Percentiles rank a stretch among this genome's conserved stretches.
These are phyloP conservation scores for Microbotryum silenes-acaulis DNA, from an alignment of 1,284 basidiomycete genomes.

Conservation along the genomic window DNA sequence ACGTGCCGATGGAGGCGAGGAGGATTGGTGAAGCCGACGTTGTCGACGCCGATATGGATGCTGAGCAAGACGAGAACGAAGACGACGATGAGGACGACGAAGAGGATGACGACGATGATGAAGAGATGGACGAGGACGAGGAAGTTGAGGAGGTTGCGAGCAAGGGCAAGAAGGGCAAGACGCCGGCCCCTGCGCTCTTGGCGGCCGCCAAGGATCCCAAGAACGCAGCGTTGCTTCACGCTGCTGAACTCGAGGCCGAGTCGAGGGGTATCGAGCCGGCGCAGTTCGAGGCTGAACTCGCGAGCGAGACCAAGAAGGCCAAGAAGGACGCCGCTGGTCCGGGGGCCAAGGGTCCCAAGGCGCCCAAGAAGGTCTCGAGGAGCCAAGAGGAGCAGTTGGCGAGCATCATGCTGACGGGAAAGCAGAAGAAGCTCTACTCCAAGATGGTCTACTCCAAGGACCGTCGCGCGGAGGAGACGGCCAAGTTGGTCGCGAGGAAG, in stretches of 20 bases:
- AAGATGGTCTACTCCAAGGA: slow-evolving; percentile 85
- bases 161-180: slow-evolving; percentile 10
- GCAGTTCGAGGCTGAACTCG: slow-evolving; percentile 68
- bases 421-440: slow-evolving; percentile 89
- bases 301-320: slow-evolving; percentile 48
- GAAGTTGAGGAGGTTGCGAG: slow-evolving; percentile 12
- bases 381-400: slow-evolving; percentile 78
- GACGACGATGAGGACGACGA: slow-evolving; percentile 40
- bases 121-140: slow-evolving; percentile 38
- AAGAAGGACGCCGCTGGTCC: slow-evolving; percentile 47
- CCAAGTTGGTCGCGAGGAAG: slow-evolving; percentile 27
- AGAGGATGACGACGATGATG: slow-evolving; percentile 39
- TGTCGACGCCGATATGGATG: slow-evolving; percentile 44
- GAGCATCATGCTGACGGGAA: slow-evolving; percentile 98
- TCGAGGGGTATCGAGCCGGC: slow-evolving; percentile 76
- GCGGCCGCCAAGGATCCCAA: slow-evolving; percentile 53
- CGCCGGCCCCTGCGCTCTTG: slow-evolving; percentile 44
- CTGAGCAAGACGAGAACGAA: slow-evolving; percentile 40
- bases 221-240: slow-evolving; percentile 65
- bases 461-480: slow-evolving; percentile 54
- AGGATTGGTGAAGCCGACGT: slow-evolving; percentile 49
- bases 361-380: slow-evolving; percentile 37
- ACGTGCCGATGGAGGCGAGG: slow-evolving; percentile 43
- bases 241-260: slow-evolving; percentile 90
- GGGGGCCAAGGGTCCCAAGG: slow-evolving; percentile 23